Conservation (phyloP, 139 green algal species). For the Asterochloris sp. region DNA sequence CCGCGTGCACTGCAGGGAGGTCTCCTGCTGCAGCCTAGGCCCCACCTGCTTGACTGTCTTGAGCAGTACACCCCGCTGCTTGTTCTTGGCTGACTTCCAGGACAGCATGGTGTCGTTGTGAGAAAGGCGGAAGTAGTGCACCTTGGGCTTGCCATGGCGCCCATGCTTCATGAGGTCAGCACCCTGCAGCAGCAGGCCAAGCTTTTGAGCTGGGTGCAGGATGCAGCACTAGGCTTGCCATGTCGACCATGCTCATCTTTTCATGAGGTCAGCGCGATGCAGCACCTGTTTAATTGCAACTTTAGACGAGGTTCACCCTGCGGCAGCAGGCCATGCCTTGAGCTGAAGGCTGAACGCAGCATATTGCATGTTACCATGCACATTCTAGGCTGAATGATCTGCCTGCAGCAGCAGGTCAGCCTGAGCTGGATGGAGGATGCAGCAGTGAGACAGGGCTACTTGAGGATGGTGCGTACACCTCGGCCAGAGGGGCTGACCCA, state of each 20-base stretch:
- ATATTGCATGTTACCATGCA: no score
- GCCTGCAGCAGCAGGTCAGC: no score
- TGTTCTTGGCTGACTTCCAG: slow-evolving; percentile 45
- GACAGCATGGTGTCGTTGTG: slow-evolving; percentile 57
- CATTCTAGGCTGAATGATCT: no score
- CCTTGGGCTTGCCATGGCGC: slow-evolving; percentile 70
- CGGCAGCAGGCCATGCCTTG: background rate
- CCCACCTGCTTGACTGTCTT: slow-evolving; percentile 26
- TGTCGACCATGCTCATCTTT: background rate
- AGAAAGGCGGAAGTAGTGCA: slow-evolving; percentile 69
- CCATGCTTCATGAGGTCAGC: slow-evolving; percentile 76
- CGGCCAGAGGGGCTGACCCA: no score
- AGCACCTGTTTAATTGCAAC: background rate
- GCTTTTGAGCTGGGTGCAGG: no score
- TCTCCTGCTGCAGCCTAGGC: background rate
- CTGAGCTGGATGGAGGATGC: no score
- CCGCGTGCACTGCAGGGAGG: background rate
- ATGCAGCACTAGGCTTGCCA: background rate
- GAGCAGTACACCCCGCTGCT: slow-evolving; percentile 30
- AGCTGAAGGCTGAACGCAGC: no score
- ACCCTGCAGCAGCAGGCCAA: slow-evolving; percentile 38
- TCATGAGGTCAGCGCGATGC: background rate
- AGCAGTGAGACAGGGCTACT: no score
- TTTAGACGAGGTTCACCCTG: background rate
- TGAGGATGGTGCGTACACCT: no score